Base-by-base conservation (phyloP, 2,329 filamentous ascomycete genomes). In the Exophiala lecanii-corni region DNA sequence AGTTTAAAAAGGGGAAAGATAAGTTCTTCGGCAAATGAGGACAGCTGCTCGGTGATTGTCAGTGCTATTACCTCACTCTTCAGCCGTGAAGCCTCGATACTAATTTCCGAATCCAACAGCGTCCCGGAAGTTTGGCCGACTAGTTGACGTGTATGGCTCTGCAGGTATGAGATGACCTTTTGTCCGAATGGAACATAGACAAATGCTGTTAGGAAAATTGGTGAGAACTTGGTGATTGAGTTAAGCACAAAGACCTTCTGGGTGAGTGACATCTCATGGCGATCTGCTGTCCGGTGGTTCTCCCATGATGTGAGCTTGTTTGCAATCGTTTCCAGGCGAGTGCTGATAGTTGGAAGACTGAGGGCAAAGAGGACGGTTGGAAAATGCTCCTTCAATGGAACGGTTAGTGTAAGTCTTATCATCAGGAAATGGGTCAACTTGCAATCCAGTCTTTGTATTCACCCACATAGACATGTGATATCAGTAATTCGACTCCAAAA, bases 161-260 rank as follows among this genome's bases (percentile, higher is more conserved):
- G 34, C 6, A 20, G 10, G 5, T 17, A 5, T 9, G n/a, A 17
- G 13, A 36, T 17, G 18, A 36, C 19, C 5, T 13, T 13, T 6
- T 36, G 9, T 15, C 34, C 34, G 34, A 36, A 36, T 7, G 34
- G 34, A 5, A 36, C 19, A 17, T 36, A 36, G 9, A 36, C 34
- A 20, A 36, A 36, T 9, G 34, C 34, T 9, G 13, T 36, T 9
- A 36, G 17, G 9, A 36, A 20, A 17, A 36, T 20, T n/a, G 34
- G 34, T 9, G 19, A 17, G 13, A 17, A 36, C 6, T 15, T 17
- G 9, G 34, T 36, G 18, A 36, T 36, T 15, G 19, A 36, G n/a
- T 16, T 36, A 9, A 36, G 34, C 5, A 36, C 18, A 21, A 36
- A 36, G 9, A 36, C 34, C 34, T 36, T 36, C 34, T 18, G 18